These are phyloP conservation scores for Chaetomidium leptoderma DNA, from an alignment of 495 filamentous ascomycete species.

Conservation along the genomic window DNA sequence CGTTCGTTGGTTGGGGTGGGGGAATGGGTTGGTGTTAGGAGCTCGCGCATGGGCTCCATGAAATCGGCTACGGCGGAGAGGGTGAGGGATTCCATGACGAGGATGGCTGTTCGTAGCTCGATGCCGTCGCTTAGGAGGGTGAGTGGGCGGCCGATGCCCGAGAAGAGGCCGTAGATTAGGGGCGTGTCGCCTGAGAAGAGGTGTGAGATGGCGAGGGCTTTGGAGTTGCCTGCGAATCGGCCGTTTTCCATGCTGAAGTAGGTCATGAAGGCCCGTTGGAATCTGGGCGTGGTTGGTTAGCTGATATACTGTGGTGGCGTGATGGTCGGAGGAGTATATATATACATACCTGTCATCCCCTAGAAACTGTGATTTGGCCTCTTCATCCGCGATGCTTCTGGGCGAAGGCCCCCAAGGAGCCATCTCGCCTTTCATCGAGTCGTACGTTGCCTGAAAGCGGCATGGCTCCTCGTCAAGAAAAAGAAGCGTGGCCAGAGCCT, in stretches of 20 bases:
- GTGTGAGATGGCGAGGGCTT: slow-evolving; percentile 23
- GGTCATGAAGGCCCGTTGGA: slow-evolving; percentile 32
- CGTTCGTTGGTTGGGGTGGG: slow-evolving; percentile 12
- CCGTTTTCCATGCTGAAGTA: slow-evolving; percentile 34
- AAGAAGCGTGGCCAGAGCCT: slow-evolving; percentile 29
- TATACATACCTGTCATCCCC: slow-evolving; percentile 24
- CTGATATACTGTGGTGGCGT: background rate
- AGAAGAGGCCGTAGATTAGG: slow-evolving; percentile 30
- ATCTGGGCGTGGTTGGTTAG: slow-evolving; percentile 14
- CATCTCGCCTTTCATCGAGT: slow-evolving; percentile 16
- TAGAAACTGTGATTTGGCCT: slow-evolving; percentile 15
- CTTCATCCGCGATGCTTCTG: slow-evolving; percentile 20
- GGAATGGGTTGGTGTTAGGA: slow-evolving; percentile 22
- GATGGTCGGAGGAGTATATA: background rate
- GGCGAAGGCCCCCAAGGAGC: slow-evolving; percentile 27
- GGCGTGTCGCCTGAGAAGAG: slow-evolving; percentile 24
- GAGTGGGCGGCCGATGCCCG: slow-evolving; percentile 26
- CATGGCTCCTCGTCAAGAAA: slow-evolving; percentile 18
- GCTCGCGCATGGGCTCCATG: slow-evolving; percentile 20
- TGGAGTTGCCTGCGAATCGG: slow-evolving; percentile 21
- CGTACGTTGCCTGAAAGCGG: slow-evolving; percentile 23
- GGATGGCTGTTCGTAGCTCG: slow-evolving; percentile 24
- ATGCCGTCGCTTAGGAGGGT: slow-evolving; percentile 30
- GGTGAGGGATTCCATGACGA: slow-evolving; percentile 28
- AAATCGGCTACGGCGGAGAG: slow-evolving; percentile 26